Conservation (phyloP, 1,284 basidiomycete genomes). For the Microbotryum scabiosae region DNA sequence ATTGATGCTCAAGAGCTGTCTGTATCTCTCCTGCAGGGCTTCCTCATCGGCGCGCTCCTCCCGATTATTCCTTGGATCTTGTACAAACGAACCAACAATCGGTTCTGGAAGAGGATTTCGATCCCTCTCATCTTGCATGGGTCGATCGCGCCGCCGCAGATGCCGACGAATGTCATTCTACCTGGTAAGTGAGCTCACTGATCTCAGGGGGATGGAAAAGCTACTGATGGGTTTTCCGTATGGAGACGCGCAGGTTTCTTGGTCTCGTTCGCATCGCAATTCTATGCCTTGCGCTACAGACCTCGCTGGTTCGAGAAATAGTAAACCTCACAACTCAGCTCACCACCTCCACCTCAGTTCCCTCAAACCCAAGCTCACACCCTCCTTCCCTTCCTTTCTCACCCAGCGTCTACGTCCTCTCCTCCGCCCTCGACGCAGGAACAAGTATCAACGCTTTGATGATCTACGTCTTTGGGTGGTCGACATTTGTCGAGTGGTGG, state of each 20-base stretch:
- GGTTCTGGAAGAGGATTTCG: conserved; percentile 30
- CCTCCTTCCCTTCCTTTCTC: neutral
- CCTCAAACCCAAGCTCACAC: neutral
- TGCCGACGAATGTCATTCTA: conserved; percentile 36
- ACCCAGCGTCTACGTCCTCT: conserved; percentile 31
- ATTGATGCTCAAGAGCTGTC: neutral
- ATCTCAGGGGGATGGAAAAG: too few relatives aligned
- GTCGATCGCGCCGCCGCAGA: conserved; percentile 34
- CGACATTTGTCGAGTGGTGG: conserved; percentile 31
- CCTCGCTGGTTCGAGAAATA: conserved; percentile 36
- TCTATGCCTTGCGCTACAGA: conserved; percentile 32
- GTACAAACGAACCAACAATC: conserved; percentile 21
- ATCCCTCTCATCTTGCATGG: conserved; percentile 36
- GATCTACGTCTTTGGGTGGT: conserved; percentile 33
- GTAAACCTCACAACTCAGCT: too few relatives aligned
- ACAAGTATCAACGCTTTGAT: conserved; percentile 35
- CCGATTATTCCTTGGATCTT: conserved; percentile 36
- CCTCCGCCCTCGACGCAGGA: conserved; percentile 34
- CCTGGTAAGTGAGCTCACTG: neutral
- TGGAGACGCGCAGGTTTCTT: conserved; percentile 26
- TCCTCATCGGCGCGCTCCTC: conserved; percentile 33
- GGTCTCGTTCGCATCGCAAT: conserved; percentile 33
- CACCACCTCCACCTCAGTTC: too few relatives aligned
- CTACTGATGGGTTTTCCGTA: neutral
- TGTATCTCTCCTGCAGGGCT: conserved; percentile 28